Conservation (phyloP, 2,329 filamentous ascomycete species). For the Helotiales sp. region DNA sequence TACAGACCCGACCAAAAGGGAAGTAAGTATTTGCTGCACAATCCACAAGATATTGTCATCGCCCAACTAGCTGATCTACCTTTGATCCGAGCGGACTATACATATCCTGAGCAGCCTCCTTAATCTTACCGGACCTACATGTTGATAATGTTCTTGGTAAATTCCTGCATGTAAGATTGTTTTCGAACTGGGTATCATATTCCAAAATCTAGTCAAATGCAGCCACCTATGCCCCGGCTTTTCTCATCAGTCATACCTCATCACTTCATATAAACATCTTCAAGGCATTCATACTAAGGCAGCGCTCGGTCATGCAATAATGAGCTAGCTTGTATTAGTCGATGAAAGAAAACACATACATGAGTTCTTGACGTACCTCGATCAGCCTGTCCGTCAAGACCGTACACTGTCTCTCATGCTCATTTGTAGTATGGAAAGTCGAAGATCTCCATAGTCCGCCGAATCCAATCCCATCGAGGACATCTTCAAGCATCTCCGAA, state of each 20-base stretch:
- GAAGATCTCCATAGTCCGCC: conserved; percentile 57
- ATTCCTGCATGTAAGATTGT: background rate
- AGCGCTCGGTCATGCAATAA: conserved; percentile 16
- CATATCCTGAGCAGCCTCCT: too few species aligned
- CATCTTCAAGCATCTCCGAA: conserved; percentile 49
- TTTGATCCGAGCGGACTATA: too few species aligned
- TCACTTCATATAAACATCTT: conserved; percentile 2
- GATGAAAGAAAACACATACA: background rate
- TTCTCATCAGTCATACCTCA: conserved; percentile 17
- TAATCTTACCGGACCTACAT: too few species aligned
- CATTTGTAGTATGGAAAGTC: conserved; percentile 33
- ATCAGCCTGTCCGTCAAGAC: conserved; percentile 25
- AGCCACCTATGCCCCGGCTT: conserved; percentile 11
- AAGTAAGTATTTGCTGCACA: too few species aligned
- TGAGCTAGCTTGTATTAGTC: conserved; percentile 18
- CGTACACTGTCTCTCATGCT: conserved; percentile 35
- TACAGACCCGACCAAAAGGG: too few species aligned
- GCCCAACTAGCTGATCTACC: too few species aligned
- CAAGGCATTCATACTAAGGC: background rate
- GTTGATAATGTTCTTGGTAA: too few species aligned
- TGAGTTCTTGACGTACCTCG: conserved; percentile 12
- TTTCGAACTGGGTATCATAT: conserved; percentile 23
- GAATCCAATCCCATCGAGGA: conserved; percentile 62
- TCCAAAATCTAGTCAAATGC: conserved; percentile 4
- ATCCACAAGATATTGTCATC: too few species aligned